Evolutionary conservation across 371 early-diverging fungal genomes (phyloP), one percentile per base, ranked within the genome.

Genomic region (Rhizopus arrhizus): DNA sequence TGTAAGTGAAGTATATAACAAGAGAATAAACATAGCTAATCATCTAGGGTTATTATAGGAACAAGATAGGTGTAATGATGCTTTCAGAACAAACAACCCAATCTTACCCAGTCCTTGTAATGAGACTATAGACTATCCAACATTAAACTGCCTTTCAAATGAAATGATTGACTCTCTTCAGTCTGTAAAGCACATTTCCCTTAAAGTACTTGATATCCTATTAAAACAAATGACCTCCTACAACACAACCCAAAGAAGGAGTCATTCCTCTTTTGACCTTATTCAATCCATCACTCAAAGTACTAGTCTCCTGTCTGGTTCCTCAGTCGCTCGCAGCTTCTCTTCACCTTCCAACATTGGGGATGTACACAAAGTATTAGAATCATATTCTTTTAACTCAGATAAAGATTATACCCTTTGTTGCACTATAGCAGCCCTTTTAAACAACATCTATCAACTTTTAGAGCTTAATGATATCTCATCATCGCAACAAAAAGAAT

Each of bases 391-490:
- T 8, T 16, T 66, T 9, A 58, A 70, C 12, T 48, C 51, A 12
- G 65, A 52, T 38, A 66, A 68, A 16, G 71, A 75, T 53, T 79
- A 78, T 42, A 75, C 72, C n/a, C 57, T 81, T 6, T 72, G 68
- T 32, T 79, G 77, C 52, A 67, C 77, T 10, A 52, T 81, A 11
- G 77, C 82, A 22, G 75, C 75, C 2, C 54, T 81, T 0, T 58
- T 78, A 38, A 70, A 68, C 4, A 57, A 78, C 36, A 48, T 81
- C 3, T 81, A 81, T 55, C 54, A 67, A 9, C 51, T 81, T 4
- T 49, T 79, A 6, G 80, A 82, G 50, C 38, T 72, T 3, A 51
- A 56, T 63, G 5, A 13, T 32, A 12, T 13, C 43, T 36, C 41
- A 46, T 29, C 22, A 22, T 22, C 22, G 40, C 33, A 49, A 36